Conservation (phyloP, 2,329 filamentous ascomycete species). For the Aspergillus novofumigatus region DNA sequence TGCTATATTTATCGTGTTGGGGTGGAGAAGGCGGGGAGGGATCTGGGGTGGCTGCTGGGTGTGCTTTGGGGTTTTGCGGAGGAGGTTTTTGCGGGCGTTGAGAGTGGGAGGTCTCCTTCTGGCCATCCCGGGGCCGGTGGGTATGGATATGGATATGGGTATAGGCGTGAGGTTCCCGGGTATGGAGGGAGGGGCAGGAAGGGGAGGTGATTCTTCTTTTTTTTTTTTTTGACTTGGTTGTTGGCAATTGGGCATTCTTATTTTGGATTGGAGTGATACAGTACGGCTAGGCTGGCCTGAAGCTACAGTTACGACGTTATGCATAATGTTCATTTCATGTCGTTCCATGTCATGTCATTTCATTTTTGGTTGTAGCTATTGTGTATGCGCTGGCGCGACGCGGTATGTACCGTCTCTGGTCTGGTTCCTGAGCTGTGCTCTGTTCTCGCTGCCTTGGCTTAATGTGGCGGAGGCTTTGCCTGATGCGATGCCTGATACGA, state of each 20-base stretch:
- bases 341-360: too few relatives aligned
- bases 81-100: constrained; percentile 48
- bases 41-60: constrained; percentile 53
- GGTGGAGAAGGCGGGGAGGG: constrained; percentile 27
- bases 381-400: neutral
- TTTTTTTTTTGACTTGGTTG: neutral
- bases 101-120: constrained; percentile 5
- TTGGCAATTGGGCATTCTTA: neutral
- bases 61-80: constrained; percentile 61
- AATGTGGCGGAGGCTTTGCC: too few relatives aligned
- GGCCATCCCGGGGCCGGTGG: constrained; percentile 31
- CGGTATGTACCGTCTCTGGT: neutral
- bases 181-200: constrained; percentile 45
- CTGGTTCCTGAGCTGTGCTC: neutral
- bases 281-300: neutral
- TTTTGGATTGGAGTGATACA: neutral
- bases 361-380: neutral
- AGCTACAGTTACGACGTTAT: neutral
- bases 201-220: constrained; percentile 21
- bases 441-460: neutral
- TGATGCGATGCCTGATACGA: neutral
- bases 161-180: constrained; percentile 31
- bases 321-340: neutral
- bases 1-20: constrained; percentile 51
- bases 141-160: constrained; percentile 42